A percentile compares a stretch with the other conserved stretches of the same genome.
These are phyloP conservation scores for Alternaria arbusti DNA, from an alignment of 2,329 filamentous ascomycete species.

Conservation along the genomic window DNA sequence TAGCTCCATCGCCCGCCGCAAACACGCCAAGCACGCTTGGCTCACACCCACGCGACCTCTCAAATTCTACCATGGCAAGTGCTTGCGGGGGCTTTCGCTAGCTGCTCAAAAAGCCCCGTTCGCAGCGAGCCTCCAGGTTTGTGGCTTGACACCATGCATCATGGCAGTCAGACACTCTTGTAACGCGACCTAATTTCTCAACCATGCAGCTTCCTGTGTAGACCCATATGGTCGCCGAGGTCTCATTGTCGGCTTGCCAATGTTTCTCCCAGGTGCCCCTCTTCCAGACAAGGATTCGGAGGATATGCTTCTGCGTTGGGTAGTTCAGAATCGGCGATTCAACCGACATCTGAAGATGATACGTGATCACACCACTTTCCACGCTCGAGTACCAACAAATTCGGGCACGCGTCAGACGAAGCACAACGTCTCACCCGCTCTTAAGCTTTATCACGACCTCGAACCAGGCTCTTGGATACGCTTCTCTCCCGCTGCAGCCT, in stretches of 20 bases:
- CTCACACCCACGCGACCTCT: constrained; percentile 38
- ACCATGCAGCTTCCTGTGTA: constrained; percentile 17
- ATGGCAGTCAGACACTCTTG: constrained; percentile 31
- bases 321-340: not conserved
- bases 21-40: constrained; percentile 32
- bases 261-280: constrained; percentile 6
- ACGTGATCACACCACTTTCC: constrained; percentile 4
- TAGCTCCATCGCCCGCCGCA: constrained; percentile 22
- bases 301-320: not conserved
- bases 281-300: constrained; percentile 6
- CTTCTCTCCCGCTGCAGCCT: constrained; percentile 8
- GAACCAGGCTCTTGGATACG: constrained; percentile 37
- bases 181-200: constrained; percentile 18
- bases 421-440: constrained; percentile 24
- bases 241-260: constrained; percentile 11
- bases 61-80: constrained; percentile 17
- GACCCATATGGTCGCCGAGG: constrained; percentile 18
- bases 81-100: constrained; percentile 22
- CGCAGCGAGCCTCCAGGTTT: constrained; percentile 15
- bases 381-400: not conserved
- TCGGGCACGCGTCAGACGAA: constrained; percentile 17
- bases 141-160: constrained; percentile 25
- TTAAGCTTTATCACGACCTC: constrained; percentile 9
- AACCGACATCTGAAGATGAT: not conserved
- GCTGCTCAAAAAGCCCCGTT: constrained; percentile 8